Evolutionary conservation across 2,329 filamentous ascomycete species (phyloP).

Genomic region (Venturia nashicola): DNA sequence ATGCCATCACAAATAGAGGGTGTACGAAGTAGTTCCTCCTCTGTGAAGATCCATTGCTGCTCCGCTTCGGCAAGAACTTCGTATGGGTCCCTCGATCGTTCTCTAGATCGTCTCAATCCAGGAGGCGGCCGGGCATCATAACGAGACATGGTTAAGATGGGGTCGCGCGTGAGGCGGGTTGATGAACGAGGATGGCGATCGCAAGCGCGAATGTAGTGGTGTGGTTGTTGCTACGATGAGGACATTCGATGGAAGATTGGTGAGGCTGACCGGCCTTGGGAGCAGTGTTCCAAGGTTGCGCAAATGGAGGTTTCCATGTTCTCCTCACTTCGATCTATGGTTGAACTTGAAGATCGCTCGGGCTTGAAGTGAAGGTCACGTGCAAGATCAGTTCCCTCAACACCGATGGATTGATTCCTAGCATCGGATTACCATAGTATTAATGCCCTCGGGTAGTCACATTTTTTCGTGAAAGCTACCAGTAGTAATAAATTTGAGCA

Average conservation of each 20-base stretch:
- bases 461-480: not conserved
- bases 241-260: not conserved
- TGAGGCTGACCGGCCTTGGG: not conserved
- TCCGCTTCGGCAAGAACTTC: constrained; percentile 42
- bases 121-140: not conserved
- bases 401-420: too few species aligned
- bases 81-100: constrained; percentile 16
- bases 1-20: constrained; percentile 81
- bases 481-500: not conserved
- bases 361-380: not conserved
- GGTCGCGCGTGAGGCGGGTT: not conserved
- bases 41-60: constrained; percentile 79
- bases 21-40: constrained; percentile 68
- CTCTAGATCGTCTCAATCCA: not conserved
- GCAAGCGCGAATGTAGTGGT: not conserved
- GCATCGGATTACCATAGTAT: too few species aligned
- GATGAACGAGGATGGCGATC: not conserved
- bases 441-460: too few species aligned
- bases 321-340: not conserved
- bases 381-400: not conserved
- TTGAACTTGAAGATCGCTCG: not conserved
- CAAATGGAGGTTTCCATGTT: not conserved
- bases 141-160: not conserved
- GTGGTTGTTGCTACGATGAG: not conserved
- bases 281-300: not conserved